A percentile compares a stretch with the other conserved stretches of the same genome.
Evolutionary conservation across 768 basidiomycete species (phyloP).

Genomic region (Mycena latifolia): DNA sequence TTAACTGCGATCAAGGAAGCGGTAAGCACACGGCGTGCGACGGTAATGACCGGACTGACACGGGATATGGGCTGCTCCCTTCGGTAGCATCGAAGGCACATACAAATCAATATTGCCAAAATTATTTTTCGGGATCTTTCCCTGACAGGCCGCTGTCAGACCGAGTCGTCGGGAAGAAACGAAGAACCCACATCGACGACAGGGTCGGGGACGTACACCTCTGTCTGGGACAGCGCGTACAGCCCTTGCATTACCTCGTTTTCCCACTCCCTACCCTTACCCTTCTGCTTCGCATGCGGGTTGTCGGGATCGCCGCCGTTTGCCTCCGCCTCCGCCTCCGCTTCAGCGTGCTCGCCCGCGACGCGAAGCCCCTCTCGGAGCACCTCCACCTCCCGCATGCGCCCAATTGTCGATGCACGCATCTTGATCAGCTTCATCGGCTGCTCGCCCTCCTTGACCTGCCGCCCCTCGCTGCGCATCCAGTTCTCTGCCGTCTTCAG

Average conservation of each 20-base stretch:
- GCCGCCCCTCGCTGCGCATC: conserved; percentile 87
- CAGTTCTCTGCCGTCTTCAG: conserved; percentile 95
- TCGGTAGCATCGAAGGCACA: conserved; percentile 93
- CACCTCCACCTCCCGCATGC: conserved; percentile 74
- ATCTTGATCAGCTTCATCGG: conserved; percentile 93
- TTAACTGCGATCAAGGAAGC: conserved; percentile 66
- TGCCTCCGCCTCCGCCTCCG: conserved; percentile 45
- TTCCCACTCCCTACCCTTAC: conserved; percentile 29
- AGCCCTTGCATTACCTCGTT: conserved; percentile 87
- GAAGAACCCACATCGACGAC: conserved; percentile 78
- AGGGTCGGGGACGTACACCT: conserved; percentile 81
- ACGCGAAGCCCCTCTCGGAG: conserved; percentile 56
- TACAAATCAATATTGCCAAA: conserved; percentile 99
- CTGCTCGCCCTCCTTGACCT: conserved; percentile 78
- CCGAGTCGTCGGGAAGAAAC: conserved; percentile 2
- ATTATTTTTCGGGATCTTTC: conserved; percentile 92
- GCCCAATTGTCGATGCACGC: conserved; percentile 83
- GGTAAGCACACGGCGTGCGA: conserved; percentile 20
- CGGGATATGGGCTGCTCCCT: conserved; percentile 89
- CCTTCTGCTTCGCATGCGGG: conserved; percentile 4
- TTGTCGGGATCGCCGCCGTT: neutral
- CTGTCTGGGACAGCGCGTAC: conserved; percentile 89
- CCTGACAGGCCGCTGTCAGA: conserved; percentile 60
- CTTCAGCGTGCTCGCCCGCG: conserved; percentile 55
- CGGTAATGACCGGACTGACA: conserved; percentile 65